A percentile compares a stretch with the other conserved stretches of the same genome.
Conservation (phyloP, 768 basidiomycete species). For the Tubosaeta sp. region DNA sequence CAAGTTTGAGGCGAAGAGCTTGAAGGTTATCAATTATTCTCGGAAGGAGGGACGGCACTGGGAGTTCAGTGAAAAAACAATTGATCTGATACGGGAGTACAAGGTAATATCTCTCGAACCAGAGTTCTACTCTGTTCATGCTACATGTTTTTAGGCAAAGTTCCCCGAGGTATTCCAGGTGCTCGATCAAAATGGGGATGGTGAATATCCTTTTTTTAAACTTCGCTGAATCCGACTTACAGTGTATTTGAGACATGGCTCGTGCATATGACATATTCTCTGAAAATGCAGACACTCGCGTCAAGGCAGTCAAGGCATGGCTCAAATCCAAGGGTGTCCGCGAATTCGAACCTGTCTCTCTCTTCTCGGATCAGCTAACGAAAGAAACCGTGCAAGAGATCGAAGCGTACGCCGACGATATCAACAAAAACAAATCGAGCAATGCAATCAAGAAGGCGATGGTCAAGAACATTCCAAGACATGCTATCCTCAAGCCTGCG, state of each 20-base stretch:
- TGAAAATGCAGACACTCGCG: slow-evolving; percentile 58
- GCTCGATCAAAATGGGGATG: slow-evolving; percentile 69
- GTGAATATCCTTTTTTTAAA: slow-evolving; percentile 31
- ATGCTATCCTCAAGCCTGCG: slow-evolving; percentile 88
- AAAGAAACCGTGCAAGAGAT: slow-evolving; percentile 84
- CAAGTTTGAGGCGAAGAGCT: slow-evolving; percentile 91
- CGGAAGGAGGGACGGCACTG: slow-evolving; percentile 78
- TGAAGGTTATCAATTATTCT: slow-evolving; percentile 93
- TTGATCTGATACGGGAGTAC: slow-evolving; percentile 79
- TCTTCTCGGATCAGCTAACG: slow-evolving; percentile 87
- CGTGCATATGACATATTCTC: slow-evolving; percentile 56
- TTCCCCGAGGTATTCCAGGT: slow-evolving; percentile 83
- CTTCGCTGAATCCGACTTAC: background rate
- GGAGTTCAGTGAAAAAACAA: slow-evolving; percentile 90
- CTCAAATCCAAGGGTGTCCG: slow-evolving; percentile 80
- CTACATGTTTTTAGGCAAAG: slow-evolving; percentile 40
- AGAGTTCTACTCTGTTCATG: background rate
- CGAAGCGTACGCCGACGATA: slow-evolving; percentile 67
- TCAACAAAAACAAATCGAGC: slow-evolving; percentile 56
- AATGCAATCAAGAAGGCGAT: slow-evolving; percentile 81
- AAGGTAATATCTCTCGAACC: slow-evolving; percentile 42
- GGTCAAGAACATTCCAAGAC: slow-evolving; percentile 90
- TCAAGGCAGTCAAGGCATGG: slow-evolving; percentile 83
- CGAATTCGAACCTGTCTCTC: slow-evolving; percentile 88
- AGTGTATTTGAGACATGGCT: slow-evolving; percentile 59